Percentiles rank a stretch among this genome's conserved stretches.
Conservation (phyloP, 805 yeast genomes). For the Jamesozyma hellenica region DNA sequence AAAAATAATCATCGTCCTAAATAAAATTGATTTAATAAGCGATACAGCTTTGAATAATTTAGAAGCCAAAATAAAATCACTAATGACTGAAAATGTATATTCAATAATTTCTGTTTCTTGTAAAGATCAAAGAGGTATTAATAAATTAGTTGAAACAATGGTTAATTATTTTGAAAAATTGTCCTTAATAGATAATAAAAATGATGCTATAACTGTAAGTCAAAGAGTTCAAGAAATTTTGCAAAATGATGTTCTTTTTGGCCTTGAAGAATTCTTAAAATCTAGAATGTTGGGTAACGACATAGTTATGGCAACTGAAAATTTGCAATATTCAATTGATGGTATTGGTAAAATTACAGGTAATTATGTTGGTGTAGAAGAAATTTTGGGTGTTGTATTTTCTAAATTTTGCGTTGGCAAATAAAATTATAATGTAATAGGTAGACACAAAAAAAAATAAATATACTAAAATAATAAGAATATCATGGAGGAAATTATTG, state of each 20-base stretch:
- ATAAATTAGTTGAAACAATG: slow-evolving; percentile 34
- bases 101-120: slow-evolving; percentile 50
- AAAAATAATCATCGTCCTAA: slow-evolving; percentile 37
- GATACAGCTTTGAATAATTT: slow-evolving; percentile 10
- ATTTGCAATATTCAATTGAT: slow-evolving; percentile 59
- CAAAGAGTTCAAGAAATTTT: slow-evolving; percentile 67
- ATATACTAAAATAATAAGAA: slow-evolving; percentile 32
- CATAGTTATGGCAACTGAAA: slow-evolving; percentile 72
- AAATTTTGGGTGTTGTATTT: slow-evolving; percentile 82
- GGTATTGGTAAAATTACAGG: slow-evolving; percentile 94
- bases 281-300: slow-evolving; percentile 45
- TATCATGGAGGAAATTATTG: slow-evolving; percentile 32
- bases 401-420: slow-evolving; percentile 92
- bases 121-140: slow-evolving; percentile 44
- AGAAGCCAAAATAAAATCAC: slow-evolving; percentile 5
- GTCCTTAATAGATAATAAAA: slow-evolving; percentile 36
- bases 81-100: slow-evolving; percentile 10
- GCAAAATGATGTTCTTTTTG: slow-evolving; percentile 62
- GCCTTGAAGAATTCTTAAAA: slow-evolving; percentile 52
- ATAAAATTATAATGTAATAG: slow-evolving; percentile 28
- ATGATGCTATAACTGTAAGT: slow-evolving; percentile 65
- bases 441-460: neutral
- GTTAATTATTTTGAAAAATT: slow-evolving; percentile 38
- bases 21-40: slow-evolving; percentile 46
- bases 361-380: slow-evolving; percentile 78